Evolutionary conservation across 228 moss, liverwort and hornwort genomes (phyloP), one percentile per base, ranked within the genome.

Genomic region (Sphagnum magellanicum): DNA sequence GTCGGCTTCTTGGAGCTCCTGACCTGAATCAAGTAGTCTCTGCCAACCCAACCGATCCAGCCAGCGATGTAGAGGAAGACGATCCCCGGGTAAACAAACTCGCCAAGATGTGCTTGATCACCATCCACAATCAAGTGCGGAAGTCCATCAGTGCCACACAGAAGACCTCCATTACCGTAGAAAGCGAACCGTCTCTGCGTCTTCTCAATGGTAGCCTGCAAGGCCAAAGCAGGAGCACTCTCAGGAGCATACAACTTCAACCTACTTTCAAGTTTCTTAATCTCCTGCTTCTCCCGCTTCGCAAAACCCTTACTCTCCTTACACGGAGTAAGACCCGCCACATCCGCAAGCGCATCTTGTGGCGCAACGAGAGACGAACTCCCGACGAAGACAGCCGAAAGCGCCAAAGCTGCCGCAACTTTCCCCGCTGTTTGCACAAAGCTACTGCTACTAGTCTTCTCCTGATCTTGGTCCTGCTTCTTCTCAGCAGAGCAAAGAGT

Each of bases 11-110:
- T 77, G 13, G 10, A 6, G 0, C 47, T 9, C 70, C 71, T 81
- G 2, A 79, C 11, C 5, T 4, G 59, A 16, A 72, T 81, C 69
- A 86, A 32, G 57, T 86, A 86, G 64, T 51, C 60, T 76, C 85
- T 71, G 55, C 85, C 85, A 8, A 86, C 85, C 85, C 85, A 86
- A 6, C 85, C 85, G 48, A 86, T 86, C 86, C 86, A 86, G 15
- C 86, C 86, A 65, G 86, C 78, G 65, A 86, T 86, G 78, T 86
- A 86, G 58, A 86, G 70, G 52, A 86, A 86, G 32, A 80, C 82
- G 55, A 86, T 79, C 47, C 86, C 86, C 12, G 86, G 82, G 71
- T 86, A 86, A n/a, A 86, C 86, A 46, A 86, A 86, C 80, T 86
- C 86, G 10, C 86, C 86, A 9, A 86, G 75, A 70, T 86, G 86